Conservation (phyloP, 495 filamentous ascomycete species). For the Podospora conica region DNA sequence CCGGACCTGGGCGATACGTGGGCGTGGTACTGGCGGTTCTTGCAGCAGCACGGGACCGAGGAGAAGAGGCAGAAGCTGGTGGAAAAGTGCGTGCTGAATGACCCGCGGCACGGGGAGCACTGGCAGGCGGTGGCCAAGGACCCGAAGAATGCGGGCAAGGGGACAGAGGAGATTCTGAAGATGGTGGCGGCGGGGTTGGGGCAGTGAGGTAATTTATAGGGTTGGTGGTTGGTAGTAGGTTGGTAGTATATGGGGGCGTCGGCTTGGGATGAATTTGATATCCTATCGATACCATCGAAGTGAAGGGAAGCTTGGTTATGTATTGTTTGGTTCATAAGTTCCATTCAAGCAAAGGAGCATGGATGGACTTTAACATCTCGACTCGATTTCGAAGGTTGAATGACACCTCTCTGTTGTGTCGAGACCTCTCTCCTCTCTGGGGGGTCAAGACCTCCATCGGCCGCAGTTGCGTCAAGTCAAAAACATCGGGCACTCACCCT, state of each 20-base stretch:
- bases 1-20: conserved; percentile 85
- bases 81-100: conserved; percentile 63
- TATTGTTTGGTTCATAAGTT: too few relatives aligned
- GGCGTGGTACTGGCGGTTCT: conserved; percentile 97
- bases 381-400: too few relatives aligned
- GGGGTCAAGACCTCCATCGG: too few relatives aligned
- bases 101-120: conserved; percentile 87
- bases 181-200: conserved; percentile 51
- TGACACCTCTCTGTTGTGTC: too few relatives aligned
- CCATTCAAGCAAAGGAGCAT: too few relatives aligned
- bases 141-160: conserved; percentile 67
- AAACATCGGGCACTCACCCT: too few relatives aligned
- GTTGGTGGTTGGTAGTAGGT: too few relatives aligned
- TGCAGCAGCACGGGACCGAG: conserved; percentile 82
- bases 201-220: not conserved
- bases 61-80: conserved; percentile 82
- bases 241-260: not conserved
- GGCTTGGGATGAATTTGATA: not conserved
- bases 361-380: too few relatives aligned
- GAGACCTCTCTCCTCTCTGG: too few relatives aligned
- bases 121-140: conserved; percentile 86
- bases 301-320: not conserved
- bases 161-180: conserved; percentile 74
- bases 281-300: not conserved
- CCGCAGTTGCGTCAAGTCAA: too few relatives aligned